A percentile compares a stretch with the other conserved stretches of the same genome.
These are phyloP conservation scores for Leishmania lainsoni DNA, from an alignment of 208 protist species.

Conservation along the genomic window DNA sequence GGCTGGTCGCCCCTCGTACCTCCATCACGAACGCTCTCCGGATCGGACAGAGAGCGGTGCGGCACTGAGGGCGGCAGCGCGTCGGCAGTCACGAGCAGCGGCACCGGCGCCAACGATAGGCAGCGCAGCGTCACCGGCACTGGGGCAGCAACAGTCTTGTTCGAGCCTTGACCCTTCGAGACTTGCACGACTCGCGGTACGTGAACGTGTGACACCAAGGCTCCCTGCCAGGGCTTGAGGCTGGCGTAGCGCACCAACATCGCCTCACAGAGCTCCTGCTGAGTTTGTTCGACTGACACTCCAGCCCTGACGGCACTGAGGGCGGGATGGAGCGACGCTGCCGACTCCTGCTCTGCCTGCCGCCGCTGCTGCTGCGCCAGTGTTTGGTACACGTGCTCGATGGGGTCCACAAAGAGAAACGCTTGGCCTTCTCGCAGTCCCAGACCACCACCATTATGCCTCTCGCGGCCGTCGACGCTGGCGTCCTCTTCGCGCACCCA, in stretches of 20 bases:
- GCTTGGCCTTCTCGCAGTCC: constrained; percentile 48
- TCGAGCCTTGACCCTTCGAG: neutral
- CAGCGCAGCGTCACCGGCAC: constrained; percentile 58
- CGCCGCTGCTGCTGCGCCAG: constrained; percentile 29
- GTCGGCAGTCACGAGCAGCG: constrained; percentile 62
- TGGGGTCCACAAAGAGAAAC: constrained; percentile 75
- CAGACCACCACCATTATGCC: neutral
- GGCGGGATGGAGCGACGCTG: constrained; percentile 3
- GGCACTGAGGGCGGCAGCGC: constrained; percentile 25
- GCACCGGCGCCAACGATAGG: constrained; percentile 60
- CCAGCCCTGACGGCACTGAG: neutral
- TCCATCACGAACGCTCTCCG: neutral
- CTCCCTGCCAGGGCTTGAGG: constrained; percentile 55
- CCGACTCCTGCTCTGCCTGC: constrained; percentile 21
- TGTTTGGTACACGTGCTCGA: constrained; percentile 47
- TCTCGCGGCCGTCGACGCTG: neutral
- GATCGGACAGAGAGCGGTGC: neutral
- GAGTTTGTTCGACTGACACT: constrained; percentile 36
- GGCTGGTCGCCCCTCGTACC: neutral
- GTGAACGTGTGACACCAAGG: constrained; percentile 37
- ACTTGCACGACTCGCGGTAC: constrained; percentile 37
- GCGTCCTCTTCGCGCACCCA: constrained; percentile 56
- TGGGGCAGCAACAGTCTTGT: neutral
- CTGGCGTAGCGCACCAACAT: constrained; percentile 41
- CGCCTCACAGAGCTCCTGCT: constrained; percentile 55